Conservation (phyloP, 805 yeast genomes). For the Nakazawaea populi region DNA sequence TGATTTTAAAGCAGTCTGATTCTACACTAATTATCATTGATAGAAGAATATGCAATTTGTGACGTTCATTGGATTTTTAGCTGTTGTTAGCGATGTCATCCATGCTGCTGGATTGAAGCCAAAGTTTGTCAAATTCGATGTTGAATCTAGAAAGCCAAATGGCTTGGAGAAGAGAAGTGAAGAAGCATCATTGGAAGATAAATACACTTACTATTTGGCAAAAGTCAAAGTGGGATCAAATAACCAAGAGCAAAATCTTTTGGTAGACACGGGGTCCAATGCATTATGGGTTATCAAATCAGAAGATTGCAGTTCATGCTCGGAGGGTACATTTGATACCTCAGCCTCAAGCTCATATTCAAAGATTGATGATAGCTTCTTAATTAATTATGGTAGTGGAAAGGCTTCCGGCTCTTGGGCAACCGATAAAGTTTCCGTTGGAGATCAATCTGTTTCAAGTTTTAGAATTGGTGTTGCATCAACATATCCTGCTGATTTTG, state of each 20-base stretch:
- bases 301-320: slow-evolving; percentile 23
- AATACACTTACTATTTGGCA: slow-evolving; percentile 38
- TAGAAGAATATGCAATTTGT: too few species aligned
- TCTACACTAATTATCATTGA: too few species aligned
- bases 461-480: slow-evolving; percentile 5
- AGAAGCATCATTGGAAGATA: slow-evolving; percentile 30
- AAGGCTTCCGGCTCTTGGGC: slow-evolving; percentile 24
- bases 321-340: slow-evolving; percentile 17
- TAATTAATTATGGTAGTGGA: slow-evolving; percentile 19
- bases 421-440: slow-evolving; percentile 14
- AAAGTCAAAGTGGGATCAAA: slow-evolving; percentile 51
- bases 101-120: slow-evolving; percentile 2
- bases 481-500: slow-evolving; percentile 1
- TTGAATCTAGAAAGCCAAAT: neutral
- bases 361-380: slow-evolving; percentile 12
- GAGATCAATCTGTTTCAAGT: slow-evolving; percentile 8
- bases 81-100: neutral
- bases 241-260: slow-evolving; percentile 43
- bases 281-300: slow-evolving; percentile 61
- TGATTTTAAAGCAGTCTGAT: too few species aligned
- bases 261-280: slow-evolving; percentile 71
- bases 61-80: too few species aligned
- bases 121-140: slow-evolving; percentile 7
- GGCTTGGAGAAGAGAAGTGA: slow-evolving; percentile 12
- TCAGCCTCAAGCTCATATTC: slow-evolving; percentile 15